A percentile compares a stretch with the other conserved stretches of the same genome.
phyloP scores from a whole-genome alignment of 2,329 filamentous ascomycete species.

The Fusarium globosum region DNA sequence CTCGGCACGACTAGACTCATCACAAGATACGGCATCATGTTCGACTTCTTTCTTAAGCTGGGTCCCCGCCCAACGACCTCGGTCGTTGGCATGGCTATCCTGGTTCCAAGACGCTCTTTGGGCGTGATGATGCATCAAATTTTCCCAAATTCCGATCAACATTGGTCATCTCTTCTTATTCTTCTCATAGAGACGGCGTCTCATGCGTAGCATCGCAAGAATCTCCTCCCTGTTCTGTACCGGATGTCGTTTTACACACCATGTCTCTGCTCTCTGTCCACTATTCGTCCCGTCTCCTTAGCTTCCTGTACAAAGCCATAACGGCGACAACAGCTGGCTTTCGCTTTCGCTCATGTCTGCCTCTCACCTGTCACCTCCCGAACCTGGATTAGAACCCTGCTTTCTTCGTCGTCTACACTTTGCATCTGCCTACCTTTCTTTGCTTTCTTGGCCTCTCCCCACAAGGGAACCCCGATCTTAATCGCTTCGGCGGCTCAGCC shows the following conservation, averaged over 20 bases:
- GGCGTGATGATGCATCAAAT: background rate
- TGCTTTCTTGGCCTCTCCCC: slow-evolving; percentile 22
- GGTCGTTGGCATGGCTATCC: slow-evolving; percentile 7
- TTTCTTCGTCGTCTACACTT: slow-evolving; percentile 37
- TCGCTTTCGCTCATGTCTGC: slow-evolving; percentile 2
- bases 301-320: slow-evolving; percentile 13
- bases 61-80: slow-evolving; percentile 5
- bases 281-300: slow-evolving; percentile 34
- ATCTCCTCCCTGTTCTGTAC: slow-evolving; percentile 21
- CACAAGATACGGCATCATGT: slow-evolving; percentile 12
- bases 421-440: slow-evolving; percentile 10
- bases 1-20: background rate
- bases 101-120: background rate
- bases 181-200: slow-evolving; percentile 7
- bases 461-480: slow-evolving; percentile 36
- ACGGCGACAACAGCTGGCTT: slow-evolving; percentile 1
- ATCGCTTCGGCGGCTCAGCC: slow-evolving; percentile 16
- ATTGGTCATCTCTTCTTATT: background rate
- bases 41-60: slow-evolving; percentile 27
- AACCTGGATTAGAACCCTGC: slow-evolving; percentile 25
- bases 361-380: slow-evolving; percentile 30
- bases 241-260: slow-evolving; percentile 46
- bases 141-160: background rate
- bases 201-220: slow-evolving; percentile 28
- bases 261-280: slow-evolving; percentile 39